phyloP scores from a whole-genome alignment of 805 yeast genomes.

The Pichia pseudocactophila region DNA sequence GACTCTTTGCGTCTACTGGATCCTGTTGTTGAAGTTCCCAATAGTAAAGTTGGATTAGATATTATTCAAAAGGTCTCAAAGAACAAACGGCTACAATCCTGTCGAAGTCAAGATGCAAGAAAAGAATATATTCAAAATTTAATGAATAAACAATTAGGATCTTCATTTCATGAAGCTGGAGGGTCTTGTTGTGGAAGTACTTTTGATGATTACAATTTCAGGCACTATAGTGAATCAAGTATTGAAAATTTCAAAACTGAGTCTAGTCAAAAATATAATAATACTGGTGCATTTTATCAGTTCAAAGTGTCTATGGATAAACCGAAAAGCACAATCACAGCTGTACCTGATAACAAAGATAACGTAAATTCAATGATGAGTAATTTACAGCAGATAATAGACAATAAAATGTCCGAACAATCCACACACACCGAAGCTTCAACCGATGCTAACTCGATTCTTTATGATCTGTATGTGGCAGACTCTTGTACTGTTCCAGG shows the following conservation, averaged over 20 bases:
- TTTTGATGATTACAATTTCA: too few relatives aligned
- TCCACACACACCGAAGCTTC: neutral
- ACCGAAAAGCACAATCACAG: neutral
- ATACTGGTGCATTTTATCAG: slow-evolving; percentile 1
- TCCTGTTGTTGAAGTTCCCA: slow-evolving; percentile 28
- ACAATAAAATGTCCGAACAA: neutral
- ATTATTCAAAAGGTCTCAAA: slow-evolving; percentile 20
- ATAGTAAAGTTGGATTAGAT: slow-evolving; percentile 25
- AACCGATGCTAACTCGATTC: slow-evolving; percentile 4
- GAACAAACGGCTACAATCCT: slow-evolving; percentile 6
- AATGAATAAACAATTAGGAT: neutral
- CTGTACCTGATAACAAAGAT: neutral
- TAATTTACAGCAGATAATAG: neutral
- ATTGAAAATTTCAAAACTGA: too few relatives aligned
- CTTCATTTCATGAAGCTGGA: too few relatives aligned
- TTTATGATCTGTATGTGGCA: slow-evolving; percentile 26
- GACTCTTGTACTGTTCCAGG: slow-evolving; percentile 29
- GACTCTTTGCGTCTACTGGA: slow-evolving; percentile 26
- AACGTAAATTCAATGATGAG: neutral
- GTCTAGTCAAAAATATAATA: too few relatives aligned
- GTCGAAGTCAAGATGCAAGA: slow-evolving; percentile 1
- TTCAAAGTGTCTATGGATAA: slow-evolving; percentile 1
- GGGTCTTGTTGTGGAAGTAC: too few relatives aligned
- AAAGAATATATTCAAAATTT: neutral
- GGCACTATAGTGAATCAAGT: too few relatives aligned